Percentiles rank a stretch among this genome's conserved stretches.
phyloP scores from a whole-genome alignment of 1,139 yeast species.

The Candida tropicalis region DNA sequence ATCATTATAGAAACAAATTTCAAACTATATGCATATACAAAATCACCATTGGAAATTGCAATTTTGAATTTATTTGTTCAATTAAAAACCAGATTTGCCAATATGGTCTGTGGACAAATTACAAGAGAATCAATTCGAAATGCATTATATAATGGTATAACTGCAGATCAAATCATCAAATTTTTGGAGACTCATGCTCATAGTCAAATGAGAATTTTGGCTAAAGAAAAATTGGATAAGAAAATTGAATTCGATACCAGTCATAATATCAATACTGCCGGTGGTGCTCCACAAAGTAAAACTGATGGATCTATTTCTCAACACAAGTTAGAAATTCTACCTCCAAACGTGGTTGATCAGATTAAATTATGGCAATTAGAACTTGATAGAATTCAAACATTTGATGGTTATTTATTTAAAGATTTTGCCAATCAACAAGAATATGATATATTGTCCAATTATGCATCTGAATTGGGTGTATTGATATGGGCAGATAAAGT shows the following conservation, averaged over 20 bases:
- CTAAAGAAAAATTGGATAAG: slow-evolving; percentile 67
- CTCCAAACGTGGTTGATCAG: slow-evolving; percentile 96
- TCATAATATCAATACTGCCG: slow-evolving; percentile 55
- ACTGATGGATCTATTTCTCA: slow-evolving; percentile 32
- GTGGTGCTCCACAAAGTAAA: slow-evolving; percentile 38
- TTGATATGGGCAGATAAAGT: slow-evolving; percentile 77
- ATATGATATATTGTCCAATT: slow-evolving; percentile 68
- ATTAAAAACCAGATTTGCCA: slow-evolving; percentile 79
- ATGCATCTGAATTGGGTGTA: slow-evolving; percentile 91
- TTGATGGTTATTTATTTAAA: slow-evolving; percentile 84
- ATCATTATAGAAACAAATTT: slow-evolving; percentile 92
- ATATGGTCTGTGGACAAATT: slow-evolving; percentile 91
- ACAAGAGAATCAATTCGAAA: slow-evolving; percentile 89
- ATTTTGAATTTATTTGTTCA: slow-evolving; percentile 86
- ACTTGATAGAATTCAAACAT: slow-evolving; percentile 86
- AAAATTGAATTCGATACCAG: slow-evolving; percentile 67
- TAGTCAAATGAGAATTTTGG: slow-evolving; percentile 79
- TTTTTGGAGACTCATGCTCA: slow-evolving; percentile 93
- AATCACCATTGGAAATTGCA: slow-evolving; percentile 94
- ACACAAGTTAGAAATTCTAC: slow-evolving; percentile 65
- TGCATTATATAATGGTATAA: slow-evolving; percentile 86
- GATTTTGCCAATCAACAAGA: slow-evolving; percentile 82
- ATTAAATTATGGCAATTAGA: slow-evolving; percentile 95
- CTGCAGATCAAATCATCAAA: slow-evolving; percentile 91
- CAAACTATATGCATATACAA: slow-evolving; percentile 90